phyloP scores from a whole-genome alignment of 345 rosid species.

The Erucastrum elatum region DNA sequence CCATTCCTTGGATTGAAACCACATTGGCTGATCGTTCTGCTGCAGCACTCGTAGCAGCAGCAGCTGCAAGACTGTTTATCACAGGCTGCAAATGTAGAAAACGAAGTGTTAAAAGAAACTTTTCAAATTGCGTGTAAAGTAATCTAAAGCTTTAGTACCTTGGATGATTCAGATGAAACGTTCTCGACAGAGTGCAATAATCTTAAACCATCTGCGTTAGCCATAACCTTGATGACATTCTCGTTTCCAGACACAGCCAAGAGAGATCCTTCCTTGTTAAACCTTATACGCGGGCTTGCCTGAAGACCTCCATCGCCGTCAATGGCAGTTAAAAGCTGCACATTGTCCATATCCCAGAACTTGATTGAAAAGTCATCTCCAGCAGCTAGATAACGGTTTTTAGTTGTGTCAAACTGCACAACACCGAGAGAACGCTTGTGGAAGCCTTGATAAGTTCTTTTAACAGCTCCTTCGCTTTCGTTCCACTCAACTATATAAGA shows the following conservation, averaged over 20 bases:
- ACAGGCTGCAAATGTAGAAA: slow-evolving; percentile 54
- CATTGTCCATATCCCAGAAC: slow-evolving; percentile 89
- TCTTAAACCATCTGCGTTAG: slow-evolving; percentile 74
- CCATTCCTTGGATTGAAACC: slow-evolving; percentile 76
- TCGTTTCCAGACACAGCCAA: slow-evolving; percentile 83
- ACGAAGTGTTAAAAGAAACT: slow-evolving; percentile 14
- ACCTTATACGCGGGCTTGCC: slow-evolving; percentile 78
- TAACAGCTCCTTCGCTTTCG: slow-evolving; percentile 90
- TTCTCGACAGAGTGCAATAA: slow-evolving; percentile 63
- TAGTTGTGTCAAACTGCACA: slow-evolving; percentile 87
- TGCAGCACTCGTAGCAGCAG: slow-evolving; percentile 69
- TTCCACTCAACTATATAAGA: slow-evolving; percentile 88
- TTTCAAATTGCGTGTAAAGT: slow-evolving; percentile 22
- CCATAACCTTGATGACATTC: slow-evolving; percentile 78
- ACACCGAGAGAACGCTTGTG: slow-evolving; percentile 78
- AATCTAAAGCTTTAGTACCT: slow-evolving; percentile 36
- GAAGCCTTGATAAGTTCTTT: slow-evolving; percentile 75
- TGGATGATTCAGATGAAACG: slow-evolving; percentile 79
- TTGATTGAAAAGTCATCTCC: slow-evolving; percentile 88
- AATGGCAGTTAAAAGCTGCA: slow-evolving; percentile 67
- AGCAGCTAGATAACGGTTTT: slow-evolving; percentile 78
- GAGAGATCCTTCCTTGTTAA: slow-evolving; percentile 82
- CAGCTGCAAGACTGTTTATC: slow-evolving; percentile 56
- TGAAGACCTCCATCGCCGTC: slow-evolving; percentile 88
- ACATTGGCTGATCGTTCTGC: slow-evolving; percentile 68